Evolutionary conservation across 371 early-diverging fungal species (phyloP).

Genomic region (Ordospora pajunii): DNA sequence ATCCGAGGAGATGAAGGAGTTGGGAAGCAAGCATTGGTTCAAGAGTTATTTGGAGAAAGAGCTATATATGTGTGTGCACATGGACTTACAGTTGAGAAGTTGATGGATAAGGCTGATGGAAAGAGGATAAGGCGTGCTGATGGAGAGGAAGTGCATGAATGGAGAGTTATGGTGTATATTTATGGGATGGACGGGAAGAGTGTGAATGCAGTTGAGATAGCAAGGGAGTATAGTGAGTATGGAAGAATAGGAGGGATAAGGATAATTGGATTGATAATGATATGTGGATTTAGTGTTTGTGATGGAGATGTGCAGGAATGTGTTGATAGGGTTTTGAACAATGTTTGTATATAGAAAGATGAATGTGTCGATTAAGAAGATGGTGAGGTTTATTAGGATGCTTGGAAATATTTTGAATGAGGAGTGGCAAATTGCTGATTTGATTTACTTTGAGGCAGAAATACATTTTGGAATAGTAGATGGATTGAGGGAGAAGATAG

Average conservation of each 20-base stretch:
- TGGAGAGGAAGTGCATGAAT: not conserved
- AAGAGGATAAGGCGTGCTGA: not conserved
- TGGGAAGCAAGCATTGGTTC: not conserved
- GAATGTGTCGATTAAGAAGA: not conserved
- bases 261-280: not conserved
- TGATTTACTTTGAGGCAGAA: not conserved
- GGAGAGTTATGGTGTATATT: conserved; percentile 3
- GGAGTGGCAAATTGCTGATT: not conserved
- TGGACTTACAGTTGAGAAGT: not conserved
- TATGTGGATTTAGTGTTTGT: not conserved
- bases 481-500: not conserved
- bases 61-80: not conserved
- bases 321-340: not conserved
- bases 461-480: not conserved
- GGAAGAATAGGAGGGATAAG: not conserved
- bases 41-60: not conserved
- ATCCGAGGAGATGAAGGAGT: conserved; percentile 1
- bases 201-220: not conserved
- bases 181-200: conserved; percentile 2
- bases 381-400: not conserved
- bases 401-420: not conserved
- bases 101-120: not conserved
- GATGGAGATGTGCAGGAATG: not conserved
- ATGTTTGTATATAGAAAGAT: not conserved
- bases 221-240: conserved; percentile 13